A percentile compares a stretch with the other conserved stretches of the same genome.
Conservation (phyloP, 306 rosid genomes). For the Vigna trinervia region DNA sequence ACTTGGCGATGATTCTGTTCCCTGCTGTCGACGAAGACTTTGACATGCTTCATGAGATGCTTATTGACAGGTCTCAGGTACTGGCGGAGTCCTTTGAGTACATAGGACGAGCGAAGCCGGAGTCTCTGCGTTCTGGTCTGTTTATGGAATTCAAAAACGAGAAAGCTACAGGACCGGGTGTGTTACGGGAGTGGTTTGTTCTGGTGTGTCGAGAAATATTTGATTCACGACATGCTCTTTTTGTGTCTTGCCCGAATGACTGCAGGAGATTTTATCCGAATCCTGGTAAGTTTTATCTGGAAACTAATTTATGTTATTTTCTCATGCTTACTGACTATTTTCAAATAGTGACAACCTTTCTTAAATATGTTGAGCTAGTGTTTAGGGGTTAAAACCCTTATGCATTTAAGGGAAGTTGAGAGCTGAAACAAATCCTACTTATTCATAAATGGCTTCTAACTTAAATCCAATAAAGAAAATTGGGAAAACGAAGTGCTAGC, state of each 20-base stretch:
- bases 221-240: constrained; percentile 73
- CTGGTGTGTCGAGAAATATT: constrained; percentile 81
- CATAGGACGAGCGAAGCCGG: constrained; percentile 57
- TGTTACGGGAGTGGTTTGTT: constrained; percentile 83
- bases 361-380: constrained; percentile 7
- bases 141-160: constrained; percentile 81
- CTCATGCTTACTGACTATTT: neutral
- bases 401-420: neutral
- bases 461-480: neutral
- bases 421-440: constrained; percentile 4
- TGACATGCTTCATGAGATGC: constrained; percentile 73
- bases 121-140: constrained; percentile 61
- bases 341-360: neutral
- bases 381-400: neutral
- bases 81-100: constrained; percentile 77
- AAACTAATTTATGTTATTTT: constrained; percentile 2
- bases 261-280: constrained; percentile 82
- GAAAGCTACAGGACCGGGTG: constrained; percentile 94
- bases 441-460: constrained; percentile 4
- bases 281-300: constrained; percentile 62
- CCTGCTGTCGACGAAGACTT: constrained; percentile 66
- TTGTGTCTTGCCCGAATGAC: constrained; percentile 79
- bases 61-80: constrained; percentile 77
- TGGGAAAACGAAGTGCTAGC: neutral
- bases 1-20: constrained; percentile 74